A percentile compares a stretch with the other conserved stretches of the same genome.
Conservation (phyloP, 78 protist species). For the Dictyostelium intermedium region DNA sequence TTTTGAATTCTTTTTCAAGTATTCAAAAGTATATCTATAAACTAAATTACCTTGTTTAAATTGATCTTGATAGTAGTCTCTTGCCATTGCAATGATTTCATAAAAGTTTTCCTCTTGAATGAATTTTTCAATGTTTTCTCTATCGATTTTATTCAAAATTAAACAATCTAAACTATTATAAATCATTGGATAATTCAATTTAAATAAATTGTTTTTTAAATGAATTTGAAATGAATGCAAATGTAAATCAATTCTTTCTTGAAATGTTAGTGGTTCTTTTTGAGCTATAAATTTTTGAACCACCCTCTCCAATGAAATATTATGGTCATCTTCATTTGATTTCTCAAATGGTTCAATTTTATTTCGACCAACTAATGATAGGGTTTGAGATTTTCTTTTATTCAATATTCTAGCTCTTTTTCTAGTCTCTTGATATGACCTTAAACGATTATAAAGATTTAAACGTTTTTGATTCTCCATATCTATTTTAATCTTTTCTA, state of each 20-base stretch:
- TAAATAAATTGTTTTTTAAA: background rate
- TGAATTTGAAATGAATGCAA: conserved; percentile 1
- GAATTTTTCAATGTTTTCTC: background rate
- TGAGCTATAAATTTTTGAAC: background rate
- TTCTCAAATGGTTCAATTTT: background rate
- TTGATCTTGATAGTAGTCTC: background rate
- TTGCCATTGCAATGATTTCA: background rate
- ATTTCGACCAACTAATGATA: background rate
- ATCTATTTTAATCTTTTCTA: background rate
- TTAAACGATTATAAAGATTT: background rate
- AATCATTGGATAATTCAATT: background rate
- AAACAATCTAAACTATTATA: background rate
- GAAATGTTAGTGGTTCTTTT: background rate
- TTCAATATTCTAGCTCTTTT: background rate
- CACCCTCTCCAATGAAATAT: background rate
- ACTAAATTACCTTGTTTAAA: background rate
- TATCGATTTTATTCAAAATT: background rate
- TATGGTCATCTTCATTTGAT: background rate
- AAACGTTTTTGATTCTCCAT: background rate
- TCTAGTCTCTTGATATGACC: background rate
- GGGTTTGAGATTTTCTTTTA: background rate
- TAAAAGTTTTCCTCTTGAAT: background rate
- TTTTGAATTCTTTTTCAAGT: background rate
- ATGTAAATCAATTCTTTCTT: conserved; percentile 18
- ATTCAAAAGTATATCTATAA: background rate